These are phyloP conservation scores for Entelexis sorbosivorans DNA, from an alignment of 1,139 yeast species.

Conservation along the genomic window DNA sequence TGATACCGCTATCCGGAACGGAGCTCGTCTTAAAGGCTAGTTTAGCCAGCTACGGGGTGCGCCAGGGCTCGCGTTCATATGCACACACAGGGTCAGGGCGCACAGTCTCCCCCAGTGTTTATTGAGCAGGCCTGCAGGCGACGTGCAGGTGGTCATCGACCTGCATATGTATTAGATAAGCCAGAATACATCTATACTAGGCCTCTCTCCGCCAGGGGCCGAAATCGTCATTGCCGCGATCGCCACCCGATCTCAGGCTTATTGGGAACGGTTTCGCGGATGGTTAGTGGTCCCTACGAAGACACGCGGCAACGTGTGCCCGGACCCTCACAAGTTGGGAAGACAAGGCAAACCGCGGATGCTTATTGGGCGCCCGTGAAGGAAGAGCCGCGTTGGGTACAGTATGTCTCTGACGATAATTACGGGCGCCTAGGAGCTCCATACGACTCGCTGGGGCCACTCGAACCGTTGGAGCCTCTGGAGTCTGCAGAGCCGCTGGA, in stretches of 20 bases:
- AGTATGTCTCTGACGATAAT: not conserved
- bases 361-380: not conserved
- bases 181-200: not conserved
- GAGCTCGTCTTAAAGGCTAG: not conserved
- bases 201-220: not conserved
- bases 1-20: not conserved
- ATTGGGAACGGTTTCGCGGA: not conserved
- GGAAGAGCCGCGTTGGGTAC: slow-evolving; percentile 2
- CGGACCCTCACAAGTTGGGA: too few relatives aligned
- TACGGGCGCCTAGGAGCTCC: not conserved
- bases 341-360: not conserved
- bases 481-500: not conserved
- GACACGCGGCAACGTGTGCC: not conserved
- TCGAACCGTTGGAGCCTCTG: not conserved
- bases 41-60: not conserved
- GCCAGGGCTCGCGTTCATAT: not conserved
- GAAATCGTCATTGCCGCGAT: not conserved
- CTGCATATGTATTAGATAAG: not conserved
- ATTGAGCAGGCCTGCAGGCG: not conserved
- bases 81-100: not conserved
- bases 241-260: slow-evolving; percentile 1
- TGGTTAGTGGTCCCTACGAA: not conserved
- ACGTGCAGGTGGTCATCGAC: not conserved
- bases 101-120: not conserved
- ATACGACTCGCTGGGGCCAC: not conserved